phyloP scores from a whole-genome alignment of 257 asterid genomes.

The Hygrophila difformis region DNA sequence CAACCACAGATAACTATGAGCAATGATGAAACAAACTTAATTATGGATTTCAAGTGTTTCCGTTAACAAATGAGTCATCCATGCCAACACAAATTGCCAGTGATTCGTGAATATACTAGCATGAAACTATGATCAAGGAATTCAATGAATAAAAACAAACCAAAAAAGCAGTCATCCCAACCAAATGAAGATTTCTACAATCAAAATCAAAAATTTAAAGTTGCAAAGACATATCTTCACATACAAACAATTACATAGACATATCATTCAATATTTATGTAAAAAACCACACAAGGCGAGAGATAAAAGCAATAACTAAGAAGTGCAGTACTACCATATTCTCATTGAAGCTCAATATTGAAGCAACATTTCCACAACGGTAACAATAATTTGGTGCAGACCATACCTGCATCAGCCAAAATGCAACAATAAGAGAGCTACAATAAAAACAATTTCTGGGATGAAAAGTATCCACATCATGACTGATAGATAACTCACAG shows the following conservation, averaged over 20 bases:
- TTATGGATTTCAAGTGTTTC: too few species aligned
- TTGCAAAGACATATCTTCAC: too few species aligned
- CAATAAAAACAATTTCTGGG: not conserved
- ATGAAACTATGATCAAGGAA: too few species aligned
- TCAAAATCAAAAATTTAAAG: not conserved
- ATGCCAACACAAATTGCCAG: too few species aligned
- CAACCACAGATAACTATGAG: too few species aligned
- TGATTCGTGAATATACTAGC: too few species aligned
- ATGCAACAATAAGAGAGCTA: constrained; percentile 13
- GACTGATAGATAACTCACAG: constrained; percentile 50
- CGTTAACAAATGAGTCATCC: too few species aligned
- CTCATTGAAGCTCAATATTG: constrained; percentile 93
- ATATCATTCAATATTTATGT: too few species aligned
- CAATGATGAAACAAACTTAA: too few species aligned
- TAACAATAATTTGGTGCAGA: constrained; percentile 98
- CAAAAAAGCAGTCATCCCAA: not conserved
- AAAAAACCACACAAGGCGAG: not conserved
- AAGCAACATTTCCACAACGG: constrained; percentile 98
- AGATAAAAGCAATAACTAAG: not conserved
- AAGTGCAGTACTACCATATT: constrained; percentile 54
- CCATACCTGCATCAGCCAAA: constrained; percentile 68
- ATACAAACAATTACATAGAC: not conserved
- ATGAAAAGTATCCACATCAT: too few species aligned
- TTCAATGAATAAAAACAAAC: too few species aligned
- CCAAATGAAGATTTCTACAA: not conserved